phyloP scores from a whole-genome alignment of 1,284 basidiomycete species.

The Fomes fomentarius region DNA sequence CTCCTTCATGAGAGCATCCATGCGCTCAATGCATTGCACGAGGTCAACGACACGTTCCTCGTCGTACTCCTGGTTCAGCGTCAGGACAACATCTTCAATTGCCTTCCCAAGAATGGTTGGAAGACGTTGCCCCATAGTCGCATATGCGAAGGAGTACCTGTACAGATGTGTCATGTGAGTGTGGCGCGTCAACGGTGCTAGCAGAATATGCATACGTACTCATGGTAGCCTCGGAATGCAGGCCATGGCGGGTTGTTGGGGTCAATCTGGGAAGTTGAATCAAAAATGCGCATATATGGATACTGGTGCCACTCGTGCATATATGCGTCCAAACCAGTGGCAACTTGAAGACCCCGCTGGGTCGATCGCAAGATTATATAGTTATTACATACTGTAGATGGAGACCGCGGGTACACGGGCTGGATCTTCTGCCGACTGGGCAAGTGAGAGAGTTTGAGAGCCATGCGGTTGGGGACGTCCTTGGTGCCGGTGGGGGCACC shows the following conservation, averaged over 20 bases:
- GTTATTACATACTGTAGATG: constrained; percentile 56
- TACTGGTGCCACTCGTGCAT: neutral
- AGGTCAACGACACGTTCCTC: constrained; percentile 91
- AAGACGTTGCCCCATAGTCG: constrained; percentile 91
- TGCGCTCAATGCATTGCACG: constrained; percentile 84
- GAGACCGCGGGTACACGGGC: constrained; percentile 71
- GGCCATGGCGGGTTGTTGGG: constrained; percentile 98
- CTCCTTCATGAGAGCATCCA: constrained; percentile 84
- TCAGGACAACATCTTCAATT: constrained; percentile 90
- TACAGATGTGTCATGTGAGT: constrained; percentile 57
- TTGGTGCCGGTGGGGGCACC: constrained; percentile 26
- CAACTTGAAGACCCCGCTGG: too few species aligned
- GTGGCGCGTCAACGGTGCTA: neutral
- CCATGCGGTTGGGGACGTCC: constrained; percentile 53
- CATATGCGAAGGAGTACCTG: constrained; percentile 94
- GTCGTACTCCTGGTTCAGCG: constrained; percentile 85
- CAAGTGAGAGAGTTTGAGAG: constrained; percentile 70
- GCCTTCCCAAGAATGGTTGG: constrained; percentile 97
- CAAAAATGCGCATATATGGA: constrained; percentile 3
- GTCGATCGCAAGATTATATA: too few species aligned
- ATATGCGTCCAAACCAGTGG: constrained; percentile 3
- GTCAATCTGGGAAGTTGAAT: constrained; percentile 55
- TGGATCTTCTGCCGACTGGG: constrained; percentile 72
- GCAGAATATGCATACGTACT: constrained; percentile 14
- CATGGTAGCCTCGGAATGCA: constrained; percentile 90